phyloP scores from a whole-genome alignment of 208 protist species.

The Wallacemonas rigidus region DNA sequence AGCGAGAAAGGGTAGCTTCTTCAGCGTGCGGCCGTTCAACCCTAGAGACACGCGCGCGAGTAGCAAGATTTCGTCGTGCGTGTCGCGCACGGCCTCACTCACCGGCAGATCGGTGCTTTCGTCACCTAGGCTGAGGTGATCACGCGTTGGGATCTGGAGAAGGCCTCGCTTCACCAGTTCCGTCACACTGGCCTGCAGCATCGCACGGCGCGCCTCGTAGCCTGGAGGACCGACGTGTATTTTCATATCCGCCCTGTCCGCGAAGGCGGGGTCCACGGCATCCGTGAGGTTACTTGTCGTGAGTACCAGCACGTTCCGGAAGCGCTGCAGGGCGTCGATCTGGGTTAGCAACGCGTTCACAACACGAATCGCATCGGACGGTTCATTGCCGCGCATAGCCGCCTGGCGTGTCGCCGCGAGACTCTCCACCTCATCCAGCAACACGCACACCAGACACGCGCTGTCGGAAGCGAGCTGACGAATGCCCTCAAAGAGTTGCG shows the following conservation, averaged over 20 bases:
- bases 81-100: neutral
- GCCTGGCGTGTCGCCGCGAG: constrained; percentile 91
- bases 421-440: constrained; percentile 97
- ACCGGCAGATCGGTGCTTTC: neutral
- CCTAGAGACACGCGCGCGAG: constrained; percentile 58
- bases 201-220: constrained; percentile 58
- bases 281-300: constrained; percentile 96
- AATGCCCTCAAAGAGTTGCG: constrained; percentile 92
- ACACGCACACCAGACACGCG: constrained; percentile 75
- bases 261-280: constrained; percentile 94
- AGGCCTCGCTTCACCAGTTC: constrained; percentile 71
- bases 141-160: constrained; percentile 5
- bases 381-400: constrained; percentile 91
- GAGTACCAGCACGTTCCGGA: constrained; percentile 93
- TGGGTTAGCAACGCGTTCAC: constrained; percentile 97
- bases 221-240: constrained; percentile 92
- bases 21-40: constrained; percentile 89
- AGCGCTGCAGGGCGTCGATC: constrained; percentile 90
- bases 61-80: constrained; percentile 19
- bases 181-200: constrained; percentile 72
- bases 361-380: constrained; percentile 94
- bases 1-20: constrained; percentile 93
- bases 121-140: neutral
- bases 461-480: constrained; percentile 62
- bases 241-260: constrained; percentile 96